phyloP scores from a whole-genome alignment of 1,139 yeast species.

The Debaryomyces fabryi region DNA sequence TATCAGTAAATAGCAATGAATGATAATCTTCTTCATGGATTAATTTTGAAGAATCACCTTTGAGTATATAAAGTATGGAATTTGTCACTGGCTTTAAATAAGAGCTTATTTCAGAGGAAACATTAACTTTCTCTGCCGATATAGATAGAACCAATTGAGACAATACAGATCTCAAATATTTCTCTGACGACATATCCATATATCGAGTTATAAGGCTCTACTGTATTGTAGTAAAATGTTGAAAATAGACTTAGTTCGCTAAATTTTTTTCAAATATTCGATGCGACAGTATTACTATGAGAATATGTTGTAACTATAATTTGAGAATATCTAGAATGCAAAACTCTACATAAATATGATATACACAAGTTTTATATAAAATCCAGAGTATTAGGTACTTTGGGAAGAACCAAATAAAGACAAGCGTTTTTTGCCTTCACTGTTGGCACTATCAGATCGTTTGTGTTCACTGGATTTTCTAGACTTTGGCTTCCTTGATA shows the following conservation, averaged over 20 bases:
- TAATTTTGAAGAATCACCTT: conserved; percentile 31
- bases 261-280: conserved; percentile 1
- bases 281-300: not conserved
- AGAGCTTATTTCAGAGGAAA: conserved; percentile 13
- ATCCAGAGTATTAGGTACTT: not conserved
- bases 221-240: not conserved
- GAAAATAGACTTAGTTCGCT: not conserved
- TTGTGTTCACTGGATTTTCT: conserved; percentile 28
- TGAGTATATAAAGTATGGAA: conserved; percentile 20
- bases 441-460: conserved; percentile 33
- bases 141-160: conserved; percentile 30
- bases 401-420: conserved; percentile 32
- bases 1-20: conserved; percentile 16
- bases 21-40: conserved; percentile 21
- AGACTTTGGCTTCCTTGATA: conserved; percentile 35
- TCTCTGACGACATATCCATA: conserved; percentile 1
- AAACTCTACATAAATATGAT: conserved; percentile 5
- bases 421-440: conserved; percentile 32
- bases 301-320: not conserved
- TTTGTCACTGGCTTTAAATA: conserved; percentile 9
- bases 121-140: conserved; percentile 24
- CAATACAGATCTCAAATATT: conserved; percentile 20
- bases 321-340: conserved; percentile 3
- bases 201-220: not conserved
- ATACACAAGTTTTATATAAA: conserved; percentile 1